Base-by-base conservation (phyloP, 768 basidiomycete species). In the Leccinum rimulosum region DNA sequence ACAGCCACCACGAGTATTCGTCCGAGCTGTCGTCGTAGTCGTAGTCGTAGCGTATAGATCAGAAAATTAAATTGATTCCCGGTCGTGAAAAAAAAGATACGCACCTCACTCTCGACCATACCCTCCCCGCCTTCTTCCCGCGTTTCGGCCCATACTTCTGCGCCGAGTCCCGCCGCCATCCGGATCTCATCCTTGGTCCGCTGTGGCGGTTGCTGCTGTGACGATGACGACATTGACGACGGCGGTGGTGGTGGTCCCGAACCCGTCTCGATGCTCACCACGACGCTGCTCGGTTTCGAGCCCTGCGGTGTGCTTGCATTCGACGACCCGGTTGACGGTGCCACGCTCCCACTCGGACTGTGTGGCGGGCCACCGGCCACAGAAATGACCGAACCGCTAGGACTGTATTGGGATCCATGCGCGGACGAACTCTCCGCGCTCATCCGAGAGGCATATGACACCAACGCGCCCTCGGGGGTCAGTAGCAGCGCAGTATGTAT, bases 111-210 rank as follows among this genome's bases (percentile, higher is more conserved):
- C 60, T 92, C 89, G 3, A 85, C 86, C 84, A 87, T 88, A 17
- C 87, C 88, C 19, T 67, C 66, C 5, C 47, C 40, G 40, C 40
- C 62, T 9, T 72, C 79, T 25, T 82, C 84, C 60, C 77, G 79
- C 28, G 85, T 88, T 73, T 92, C 90, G 53, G 84, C 84, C 90
- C 91, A 93, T 35, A 90, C 78, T 70, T 91, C 89, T 10, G 84
- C 83, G 45, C 84, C 83, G 31, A 93, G 73, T 15, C 90, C 90
- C 8, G 86, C 87, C 28, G 87, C 75, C 47, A 91, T 82, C 55
- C 87, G 82, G 50, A 91, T 80, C 54, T 88, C 85, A 65, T 92
- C 90, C 73, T 91, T 92, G 28, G 84, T 71, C 54, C 82, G 76
- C 28, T 73, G 64, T 17, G 6, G 19, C 4, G 31, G 17, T 10